phyloP scores from a whole-genome alignment of 306 rosid genomes.

The Prosopis cineraria region DNA sequence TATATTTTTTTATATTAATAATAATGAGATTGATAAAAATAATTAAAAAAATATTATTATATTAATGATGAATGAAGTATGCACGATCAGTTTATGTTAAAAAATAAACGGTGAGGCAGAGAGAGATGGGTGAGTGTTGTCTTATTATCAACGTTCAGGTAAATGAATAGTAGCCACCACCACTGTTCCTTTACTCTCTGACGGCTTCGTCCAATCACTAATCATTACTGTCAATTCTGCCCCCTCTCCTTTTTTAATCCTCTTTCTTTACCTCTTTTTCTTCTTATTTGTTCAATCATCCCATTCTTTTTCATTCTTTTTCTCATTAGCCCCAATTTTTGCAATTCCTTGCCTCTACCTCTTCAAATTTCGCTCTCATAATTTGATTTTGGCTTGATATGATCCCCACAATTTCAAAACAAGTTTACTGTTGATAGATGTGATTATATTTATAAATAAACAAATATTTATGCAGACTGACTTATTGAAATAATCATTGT shows the following conservation, averaged over 20 bases:
- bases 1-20: no score
- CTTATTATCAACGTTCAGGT: constrained; percentile 3
- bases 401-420: background rate
- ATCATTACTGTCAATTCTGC: background rate
- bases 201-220: background rate
- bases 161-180: background rate
- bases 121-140: background rate
- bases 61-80: no score
- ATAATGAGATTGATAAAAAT: no score
- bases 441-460: background rate
- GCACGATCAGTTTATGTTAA: no score
- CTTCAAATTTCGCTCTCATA: background rate
- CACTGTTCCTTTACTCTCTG: background rate
- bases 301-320: background rate
- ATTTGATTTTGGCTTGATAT: background rate
- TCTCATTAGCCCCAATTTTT: background rate
- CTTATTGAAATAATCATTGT: no score
- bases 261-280: background rate
- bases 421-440: background rate
- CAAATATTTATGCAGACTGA: no score
- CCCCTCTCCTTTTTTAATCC: background rate
- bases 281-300: background rate
- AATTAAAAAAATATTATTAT: no score
- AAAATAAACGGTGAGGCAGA: no score
- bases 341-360: background rate